Conservation (phyloP, 768 basidiomycete species). For the Suillus americanus region DNA sequence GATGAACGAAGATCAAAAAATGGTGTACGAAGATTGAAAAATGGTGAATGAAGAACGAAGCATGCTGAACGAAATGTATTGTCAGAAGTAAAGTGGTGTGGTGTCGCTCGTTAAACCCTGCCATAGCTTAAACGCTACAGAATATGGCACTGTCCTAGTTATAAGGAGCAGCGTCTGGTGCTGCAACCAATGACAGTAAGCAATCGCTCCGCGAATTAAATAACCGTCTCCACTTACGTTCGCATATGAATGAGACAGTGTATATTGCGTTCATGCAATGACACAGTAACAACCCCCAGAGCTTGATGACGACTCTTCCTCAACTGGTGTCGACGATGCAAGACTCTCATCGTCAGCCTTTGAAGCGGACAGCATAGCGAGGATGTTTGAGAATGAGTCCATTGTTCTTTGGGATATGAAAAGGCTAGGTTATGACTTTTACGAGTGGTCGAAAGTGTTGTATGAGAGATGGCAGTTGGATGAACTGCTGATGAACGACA, state of each 20-base stretch:
- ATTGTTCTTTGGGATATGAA: neutral
- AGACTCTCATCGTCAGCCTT: neutral
- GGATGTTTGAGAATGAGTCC: slow-evolving; percentile 3
- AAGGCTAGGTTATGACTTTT: neutral
- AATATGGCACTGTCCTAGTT: neutral
- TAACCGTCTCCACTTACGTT: neutral
- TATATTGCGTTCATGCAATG: neutral
- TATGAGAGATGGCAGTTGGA: neutral
- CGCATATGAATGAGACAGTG: too few species aligned
- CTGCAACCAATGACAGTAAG: neutral
- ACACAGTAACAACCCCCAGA: neutral
- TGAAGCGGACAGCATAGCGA: neutral
- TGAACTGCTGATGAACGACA: neutral
- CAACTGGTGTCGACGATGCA: neutral
- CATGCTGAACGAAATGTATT: neutral
- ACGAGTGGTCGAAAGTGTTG: neutral
- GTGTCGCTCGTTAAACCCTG: neutral
- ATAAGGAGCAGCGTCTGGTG: neutral
- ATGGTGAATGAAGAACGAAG: neutral
- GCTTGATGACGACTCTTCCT: neutral
- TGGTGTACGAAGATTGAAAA: neutral
- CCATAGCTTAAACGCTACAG: neutral
- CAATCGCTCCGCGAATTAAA: neutral
- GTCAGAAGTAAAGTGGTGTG: neutral
- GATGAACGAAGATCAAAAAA: neutral